These are phyloP conservation scores for Apiospora pterosperma DNA, from an alignment of 2,329 filamentous ascomycete genomes.

Conservation along the genomic window DNA sequence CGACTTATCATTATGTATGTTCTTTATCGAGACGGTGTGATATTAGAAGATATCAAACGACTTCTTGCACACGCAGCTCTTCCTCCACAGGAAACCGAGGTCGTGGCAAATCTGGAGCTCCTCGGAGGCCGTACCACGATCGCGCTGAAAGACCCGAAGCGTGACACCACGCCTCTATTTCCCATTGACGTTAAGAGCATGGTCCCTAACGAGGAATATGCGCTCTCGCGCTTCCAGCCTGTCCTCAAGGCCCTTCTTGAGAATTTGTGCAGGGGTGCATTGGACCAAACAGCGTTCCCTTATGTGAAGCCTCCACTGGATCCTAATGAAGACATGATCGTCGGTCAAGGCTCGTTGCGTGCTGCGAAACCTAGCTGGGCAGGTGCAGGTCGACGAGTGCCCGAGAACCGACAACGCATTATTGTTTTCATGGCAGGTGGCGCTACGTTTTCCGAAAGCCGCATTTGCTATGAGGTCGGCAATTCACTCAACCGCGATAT, in stretches of 20 bases:
- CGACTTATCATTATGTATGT: slow-evolving; percentile 84
- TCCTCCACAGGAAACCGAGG: slow-evolving; percentile 67
- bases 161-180: slow-evolving; percentile 66
- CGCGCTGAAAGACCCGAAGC: slow-evolving; percentile 71
- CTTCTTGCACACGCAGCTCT: slow-evolving; percentile 80
- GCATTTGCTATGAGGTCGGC: slow-evolving; percentile 84
- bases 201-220: slow-evolving; percentile 69
- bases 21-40: slow-evolving; percentile 80
- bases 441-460: slow-evolving; percentile 87
- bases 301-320: slow-evolving; percentile 70
- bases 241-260: slow-evolving; percentile 82
- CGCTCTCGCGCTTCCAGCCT: slow-evolving; percentile 83
- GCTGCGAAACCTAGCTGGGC: slow-evolving; percentile 96
- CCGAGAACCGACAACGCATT: slow-evolving; percentile 83
- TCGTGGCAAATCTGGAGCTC: slow-evolving; percentile 74
- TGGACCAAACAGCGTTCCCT: slow-evolving; percentile 67
- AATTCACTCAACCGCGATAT: slow-evolving; percentile 72
- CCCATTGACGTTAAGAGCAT: slow-evolving; percentile 57
- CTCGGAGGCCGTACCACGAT: slow-evolving; percentile 73
- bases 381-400: slow-evolving; percentile 67
- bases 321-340: slow-evolving; percentile 54
- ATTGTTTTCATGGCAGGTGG: slow-evolving; percentile 95
- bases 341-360: slow-evolving; percentile 72
- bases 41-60: slow-evolving; percentile 79
- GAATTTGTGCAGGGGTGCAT: slow-evolving; percentile 60